Conservation (phyloP, 768 basidiomycete species). For the Psilocybe tampanensis region DNA sequence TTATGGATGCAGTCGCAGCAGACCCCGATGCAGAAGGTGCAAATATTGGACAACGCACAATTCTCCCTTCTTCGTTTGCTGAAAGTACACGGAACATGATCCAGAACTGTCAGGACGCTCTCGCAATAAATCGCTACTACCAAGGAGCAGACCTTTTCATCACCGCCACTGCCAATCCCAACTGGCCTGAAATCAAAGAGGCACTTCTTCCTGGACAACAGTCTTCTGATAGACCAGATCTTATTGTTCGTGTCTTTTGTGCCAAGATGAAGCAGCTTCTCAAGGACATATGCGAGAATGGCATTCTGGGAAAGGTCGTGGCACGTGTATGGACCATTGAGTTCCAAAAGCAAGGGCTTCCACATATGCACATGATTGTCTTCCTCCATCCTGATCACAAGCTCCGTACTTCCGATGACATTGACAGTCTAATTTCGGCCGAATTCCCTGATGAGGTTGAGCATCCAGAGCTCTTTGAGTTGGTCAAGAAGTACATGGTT, state of each 20-base stretch:
- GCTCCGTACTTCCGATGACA: conserved; percentile 31
- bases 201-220: conserved; percentile 41
- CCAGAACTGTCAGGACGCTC: conserved; percentile 42
- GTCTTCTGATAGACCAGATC: conserved; percentile 45
- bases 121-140: conserved; percentile 41
- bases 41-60: conserved; percentile 27
- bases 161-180: conserved; percentile 52
- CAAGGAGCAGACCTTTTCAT: conserved; percentile 44
- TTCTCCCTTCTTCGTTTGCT: conserved; percentile 34
- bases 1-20: conserved; percentile 33
- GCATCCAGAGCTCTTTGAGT: no score
- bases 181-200: conserved; percentile 48
- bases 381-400: conserved; percentile 39
- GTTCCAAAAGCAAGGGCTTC: conserved; percentile 25
- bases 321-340: no score
- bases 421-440: conserved; percentile 29
- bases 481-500: conserved; percentile 21
- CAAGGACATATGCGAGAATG: conserved; percentile 35
- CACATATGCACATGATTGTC: conserved; percentile 49
- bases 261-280: conserved; percentile 39
- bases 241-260: conserved; percentile 47
- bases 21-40: conserved; percentile 24
- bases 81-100: conserved; percentile 43
- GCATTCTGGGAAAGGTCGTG: no score
- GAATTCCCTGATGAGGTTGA: no score